Conservation (phyloP, 1,284 basidiomycete genomes). For the Baeospora myosura region DNA sequence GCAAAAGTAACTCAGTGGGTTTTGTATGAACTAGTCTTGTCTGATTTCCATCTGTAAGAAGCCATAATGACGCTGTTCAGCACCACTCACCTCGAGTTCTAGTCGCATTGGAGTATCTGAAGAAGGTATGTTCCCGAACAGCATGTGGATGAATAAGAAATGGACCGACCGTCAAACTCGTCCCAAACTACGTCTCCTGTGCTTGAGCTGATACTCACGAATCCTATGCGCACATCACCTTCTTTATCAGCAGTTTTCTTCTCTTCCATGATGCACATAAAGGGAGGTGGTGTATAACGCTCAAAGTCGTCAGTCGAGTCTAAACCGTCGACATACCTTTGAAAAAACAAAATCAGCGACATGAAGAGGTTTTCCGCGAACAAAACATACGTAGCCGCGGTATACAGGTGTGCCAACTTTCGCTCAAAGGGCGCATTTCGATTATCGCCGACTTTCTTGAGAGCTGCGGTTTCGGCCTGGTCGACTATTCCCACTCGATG, state of each 20-base stretch:
- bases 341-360: slow-evolving; percentile 5
- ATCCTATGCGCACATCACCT: slow-evolving; percentile 51
- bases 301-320: slow-evolving; percentile 63
- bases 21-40: slow-evolving; percentile 78
- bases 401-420: slow-evolving; percentile 77
- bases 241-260: slow-evolving; percentile 37
- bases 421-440: slow-evolving; percentile 79
- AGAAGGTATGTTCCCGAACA: background rate
- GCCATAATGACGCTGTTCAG: background rate
- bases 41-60: slow-evolving; percentile 29
- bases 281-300: slow-evolving; percentile 44
- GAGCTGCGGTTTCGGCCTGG: slow-evolving; percentile 92
- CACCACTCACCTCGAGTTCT: slow-evolving; percentile 67
- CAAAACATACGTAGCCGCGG: slow-evolving; percentile 73
- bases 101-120: slow-evolving; percentile 74
- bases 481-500: slow-evolving; percentile 87
- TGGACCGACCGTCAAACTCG: slow-evolving; percentile 68
- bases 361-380: slow-evolving; percentile 2
- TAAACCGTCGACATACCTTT: slow-evolving; percentile 68
- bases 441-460: slow-evolving; percentile 88
- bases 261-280: slow-evolving; percentile 73
- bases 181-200: slow-evolving; percentile 94
- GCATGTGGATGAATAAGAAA: background rate
- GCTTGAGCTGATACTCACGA: slow-evolving; percentile 78
- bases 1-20: slow-evolving; percentile 79